Evolutionary conservation across 2,329 filamentous ascomycete species (phyloP).

Genomic region (Massarina eburnea): DNA sequence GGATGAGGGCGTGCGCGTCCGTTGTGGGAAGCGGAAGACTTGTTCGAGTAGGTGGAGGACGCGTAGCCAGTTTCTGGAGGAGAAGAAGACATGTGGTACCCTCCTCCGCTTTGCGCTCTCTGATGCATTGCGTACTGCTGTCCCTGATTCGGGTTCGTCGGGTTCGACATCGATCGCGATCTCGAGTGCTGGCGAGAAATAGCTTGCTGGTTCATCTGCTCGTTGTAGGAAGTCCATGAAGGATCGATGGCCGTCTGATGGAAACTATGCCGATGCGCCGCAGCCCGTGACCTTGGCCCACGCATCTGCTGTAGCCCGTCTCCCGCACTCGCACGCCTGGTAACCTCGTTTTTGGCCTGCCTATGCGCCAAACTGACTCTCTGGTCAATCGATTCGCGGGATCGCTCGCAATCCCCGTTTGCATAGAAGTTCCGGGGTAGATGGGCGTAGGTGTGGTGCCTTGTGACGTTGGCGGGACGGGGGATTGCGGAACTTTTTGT

Average conservation of each 20-base stretch:
- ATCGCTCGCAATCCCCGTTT: background rate
- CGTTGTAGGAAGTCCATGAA: background rate
- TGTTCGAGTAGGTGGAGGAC: background rate
- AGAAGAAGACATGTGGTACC: background rate
- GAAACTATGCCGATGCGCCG: background rate
- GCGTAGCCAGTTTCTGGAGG: background rate
- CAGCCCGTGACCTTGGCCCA: background rate
- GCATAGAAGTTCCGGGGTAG: background rate
- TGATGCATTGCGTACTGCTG: background rate
- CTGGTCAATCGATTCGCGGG: background rate
- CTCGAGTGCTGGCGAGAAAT: background rate
- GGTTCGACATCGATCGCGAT: background rate
- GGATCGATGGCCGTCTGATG: background rate
- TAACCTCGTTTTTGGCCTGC: background rate
- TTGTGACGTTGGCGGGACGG: background rate
- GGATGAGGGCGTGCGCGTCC: background rate
- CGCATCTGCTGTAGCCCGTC: background rate
- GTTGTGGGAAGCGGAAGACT: background rate
- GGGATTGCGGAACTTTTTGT: too few species aligned
- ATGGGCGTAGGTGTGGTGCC: background rate
- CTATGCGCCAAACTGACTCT: background rate
- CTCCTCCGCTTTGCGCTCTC: background rate
- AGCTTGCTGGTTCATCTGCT: background rate
- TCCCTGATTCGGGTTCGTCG: too few species aligned
- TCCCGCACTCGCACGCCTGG: background rate